Evolutionary conservation across 1,284 basidiomycete genomes (phyloP).

Genomic region (Thelephora terrestris): DNA sequence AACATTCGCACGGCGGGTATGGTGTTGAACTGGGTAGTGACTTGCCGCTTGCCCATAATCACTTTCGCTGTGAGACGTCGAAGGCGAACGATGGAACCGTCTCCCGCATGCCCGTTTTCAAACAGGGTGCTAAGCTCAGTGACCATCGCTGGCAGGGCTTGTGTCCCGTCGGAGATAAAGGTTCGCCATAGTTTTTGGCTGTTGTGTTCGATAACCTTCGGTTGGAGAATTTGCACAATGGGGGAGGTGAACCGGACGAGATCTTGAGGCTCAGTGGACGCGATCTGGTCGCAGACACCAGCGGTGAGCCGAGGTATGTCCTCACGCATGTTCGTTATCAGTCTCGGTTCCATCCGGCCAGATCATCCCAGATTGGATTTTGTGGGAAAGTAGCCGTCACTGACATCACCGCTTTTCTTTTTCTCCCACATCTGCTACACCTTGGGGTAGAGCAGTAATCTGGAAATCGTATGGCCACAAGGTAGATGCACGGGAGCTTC

Average conservation of each 20-base stretch:
- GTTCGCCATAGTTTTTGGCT: slow-evolving; percentile 53
- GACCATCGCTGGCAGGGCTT: slow-evolving; percentile 90
- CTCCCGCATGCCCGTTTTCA: slow-evolving; percentile 56
- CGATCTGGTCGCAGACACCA: slow-evolving; percentile 46
- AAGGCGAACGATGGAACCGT: slow-evolving; percentile 67
- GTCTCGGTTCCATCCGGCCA: too few species aligned
- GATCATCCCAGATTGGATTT: too few species aligned
- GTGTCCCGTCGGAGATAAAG: slow-evolving; percentile 71
- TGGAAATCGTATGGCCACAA: too few species aligned
- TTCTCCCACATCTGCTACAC: too few species aligned
- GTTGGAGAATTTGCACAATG: slow-evolving; percentile 70
- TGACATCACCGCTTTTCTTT: too few species aligned
- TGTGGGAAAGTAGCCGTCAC: too few species aligned
- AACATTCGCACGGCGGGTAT: not conserved
- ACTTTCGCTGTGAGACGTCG: slow-evolving; percentile 77
- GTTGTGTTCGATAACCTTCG: slow-evolving; percentile 61
- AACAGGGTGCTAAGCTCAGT: slow-evolving; percentile 86
- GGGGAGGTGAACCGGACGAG: slow-evolving; percentile 48
- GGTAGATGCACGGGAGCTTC: too few species aligned
- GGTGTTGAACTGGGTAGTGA: slow-evolving; percentile 4
- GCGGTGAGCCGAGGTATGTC: slow-evolving; percentile 34
- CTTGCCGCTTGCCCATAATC: slow-evolving; percentile 77
- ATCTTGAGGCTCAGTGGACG: slow-evolving; percentile 37
- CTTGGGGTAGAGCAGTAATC: too few species aligned
- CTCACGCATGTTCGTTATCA: slow-evolving; percentile 3